Evolutionary conservation across 169 alveolate species (phyloP).

Genomic region (Cryptosporidium meleagridis): DNA sequence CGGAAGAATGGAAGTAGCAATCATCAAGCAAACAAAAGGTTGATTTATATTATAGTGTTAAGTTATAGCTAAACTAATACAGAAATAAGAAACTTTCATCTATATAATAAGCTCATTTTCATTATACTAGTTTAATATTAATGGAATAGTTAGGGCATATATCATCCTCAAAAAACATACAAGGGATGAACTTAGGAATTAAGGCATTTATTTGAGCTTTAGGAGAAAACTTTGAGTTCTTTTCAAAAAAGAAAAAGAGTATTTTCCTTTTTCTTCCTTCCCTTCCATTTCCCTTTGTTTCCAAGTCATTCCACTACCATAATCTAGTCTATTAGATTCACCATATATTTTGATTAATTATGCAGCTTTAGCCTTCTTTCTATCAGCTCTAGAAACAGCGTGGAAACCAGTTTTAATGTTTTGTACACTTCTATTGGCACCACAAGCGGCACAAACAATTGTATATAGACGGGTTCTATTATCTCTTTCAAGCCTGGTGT

Average conservation of each 20-base stretch:
- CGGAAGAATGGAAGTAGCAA: neutral
- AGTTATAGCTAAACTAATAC: slow-evolving; percentile 2
- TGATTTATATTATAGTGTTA: neutral
- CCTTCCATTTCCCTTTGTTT: neutral
- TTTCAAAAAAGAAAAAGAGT: no score
- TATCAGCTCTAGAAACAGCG: slow-evolving; percentile 92
- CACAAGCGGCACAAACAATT: slow-evolving; percentile 93
- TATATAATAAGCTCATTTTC: no score
- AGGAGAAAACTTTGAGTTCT: neutral
- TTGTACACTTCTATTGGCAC: slow-evolving; percentile 93
- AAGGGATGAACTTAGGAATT: neutral
- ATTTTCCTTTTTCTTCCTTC: neutral
- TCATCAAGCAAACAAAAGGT: neutral
- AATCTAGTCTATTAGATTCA: neutral
- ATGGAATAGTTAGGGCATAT: no score
- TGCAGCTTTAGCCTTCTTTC: slow-evolving; percentile 89
- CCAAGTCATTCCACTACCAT: neutral
- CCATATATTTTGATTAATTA: neutral
- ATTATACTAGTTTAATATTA: neutral
- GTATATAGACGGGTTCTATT: slow-evolving; percentile 90
- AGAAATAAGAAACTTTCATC: neutral
- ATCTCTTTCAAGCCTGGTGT: slow-evolving; percentile 92
- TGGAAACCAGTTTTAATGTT: slow-evolving; percentile 94
- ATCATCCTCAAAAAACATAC: neutral
- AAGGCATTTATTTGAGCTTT: neutral